phyloP scores from a whole-genome alignment of 169 alveolate genomes.

The Plasmodium yoelii region DNA sequence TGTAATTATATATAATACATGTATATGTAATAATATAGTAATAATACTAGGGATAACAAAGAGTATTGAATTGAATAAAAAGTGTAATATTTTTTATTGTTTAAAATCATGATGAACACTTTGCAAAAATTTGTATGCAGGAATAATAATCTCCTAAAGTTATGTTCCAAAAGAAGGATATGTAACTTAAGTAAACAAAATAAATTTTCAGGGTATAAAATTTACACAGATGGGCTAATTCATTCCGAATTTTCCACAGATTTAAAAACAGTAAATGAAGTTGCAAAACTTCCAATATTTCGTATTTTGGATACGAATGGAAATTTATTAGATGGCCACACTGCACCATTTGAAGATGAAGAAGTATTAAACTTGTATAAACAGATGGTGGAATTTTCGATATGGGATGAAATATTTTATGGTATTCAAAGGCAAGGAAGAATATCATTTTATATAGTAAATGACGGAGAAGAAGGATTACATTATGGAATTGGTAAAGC shows the following conservation, averaged over 20 bases:
- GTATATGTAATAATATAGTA: background rate
- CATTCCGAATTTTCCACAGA: constrained; percentile 85
- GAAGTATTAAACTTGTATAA: constrained; percentile 80
- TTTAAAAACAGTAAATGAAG: constrained; percentile 80
- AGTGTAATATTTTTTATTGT: no score
- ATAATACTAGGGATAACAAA: background rate
- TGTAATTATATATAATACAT: background rate
- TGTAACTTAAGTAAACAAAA: constrained; percentile 18
- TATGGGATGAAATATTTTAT: constrained; percentile 88
- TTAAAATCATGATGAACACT: constrained; percentile 28
- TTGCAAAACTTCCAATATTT: constrained; percentile 83
- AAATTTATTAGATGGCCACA: constrained; percentile 79
- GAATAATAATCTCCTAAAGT: background rate
- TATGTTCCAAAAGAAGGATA: constrained; percentile 6
- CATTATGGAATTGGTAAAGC: constrained; percentile 95
- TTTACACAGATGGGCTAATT: constrained; percentile 78
- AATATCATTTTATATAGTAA: constrained; percentile 95
- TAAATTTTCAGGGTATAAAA: constrained; percentile 49
- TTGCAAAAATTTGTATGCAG: constrained; percentile 22
- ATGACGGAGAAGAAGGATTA: constrained; percentile 96
- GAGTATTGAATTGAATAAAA: background rate
- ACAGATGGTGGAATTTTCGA: constrained; percentile 81
- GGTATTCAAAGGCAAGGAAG: constrained; percentile 92
- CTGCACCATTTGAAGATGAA: constrained; percentile 80
- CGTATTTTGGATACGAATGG: constrained; percentile 85